Base-by-base conservation (phyloP, 1,284 basidiomycete species). In the Singerocomus rubriflavus region DNA sequence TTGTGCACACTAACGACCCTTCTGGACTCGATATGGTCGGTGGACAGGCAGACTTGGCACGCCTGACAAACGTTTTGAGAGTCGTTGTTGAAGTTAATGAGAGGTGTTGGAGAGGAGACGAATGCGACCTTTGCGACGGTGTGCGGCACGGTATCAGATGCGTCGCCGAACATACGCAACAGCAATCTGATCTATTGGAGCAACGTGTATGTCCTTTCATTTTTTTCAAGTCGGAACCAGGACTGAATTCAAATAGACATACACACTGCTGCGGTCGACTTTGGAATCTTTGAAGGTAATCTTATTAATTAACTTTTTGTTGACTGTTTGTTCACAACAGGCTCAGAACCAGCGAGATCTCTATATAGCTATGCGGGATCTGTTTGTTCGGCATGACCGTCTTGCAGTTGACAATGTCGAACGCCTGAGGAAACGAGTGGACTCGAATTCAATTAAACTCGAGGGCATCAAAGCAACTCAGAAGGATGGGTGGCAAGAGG, bases 401-500 rank as follows among this genome's bases (percentile, higher is more conserved):
- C 76, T 95, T 33, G 91, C 91, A 0, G 78, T 83, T 34, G 94
- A 97, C 62, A 81, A 85, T 57, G 91, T 94, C 2, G 92, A 96
- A 46, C 79, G 86, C 30, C 74, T 97, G 49, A 87, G 85, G 69
- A 94, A 91, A 62, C 84, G 90, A 31, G 84, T 94, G 26, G 91
- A 94, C 50, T 72, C 72, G 0, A 86, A 80, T 47, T 83, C 85
- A 6, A 68, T 80, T 57, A 93, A 91, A 68, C 75, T 94, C 40
- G 90, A 93, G 60, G 77, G 76, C 0, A 74, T 89, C 48, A 82
- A 85, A 48, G 72, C 75, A 7, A 77, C 78, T 0, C 77, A 82
- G 64, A 93, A 86, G 65, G 86, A 91, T 1, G 83, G 84, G 5
- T 94, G 88, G 87, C 80, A 90, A 62, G 81, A 81, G 29, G 91